phyloP scores from a whole-genome alignment of 495 filamentous ascomycete genomes.

The Trichodelitschia bisporula region DNA sequence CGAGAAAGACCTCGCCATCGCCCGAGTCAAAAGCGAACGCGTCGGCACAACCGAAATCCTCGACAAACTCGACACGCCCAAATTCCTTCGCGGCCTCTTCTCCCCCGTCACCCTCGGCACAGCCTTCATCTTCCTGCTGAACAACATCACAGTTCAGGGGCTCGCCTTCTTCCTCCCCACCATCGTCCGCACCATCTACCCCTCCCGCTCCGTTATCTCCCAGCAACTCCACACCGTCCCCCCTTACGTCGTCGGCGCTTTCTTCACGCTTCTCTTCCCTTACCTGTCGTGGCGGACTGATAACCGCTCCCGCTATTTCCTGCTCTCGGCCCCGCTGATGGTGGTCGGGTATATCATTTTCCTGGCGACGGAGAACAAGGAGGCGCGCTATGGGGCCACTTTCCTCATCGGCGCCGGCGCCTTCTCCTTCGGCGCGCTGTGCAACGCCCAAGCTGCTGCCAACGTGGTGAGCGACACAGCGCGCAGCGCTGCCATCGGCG shows the following conservation, averaged over 20 bases:
- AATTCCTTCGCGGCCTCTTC: conserved; percentile 24
- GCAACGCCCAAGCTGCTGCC: conserved; percentile 38
- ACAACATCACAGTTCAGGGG: conserved; percentile 30
- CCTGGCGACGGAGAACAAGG: conserved; percentile 25
- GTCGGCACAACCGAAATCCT: conserved; percentile 37
- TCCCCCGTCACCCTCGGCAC: conserved; percentile 23
- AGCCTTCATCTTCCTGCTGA: conserved; percentile 24
- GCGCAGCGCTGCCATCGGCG: conserved; percentile 36
- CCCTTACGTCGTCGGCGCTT: conserved; percentile 42
- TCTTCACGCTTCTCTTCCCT: conserved; percentile 38
- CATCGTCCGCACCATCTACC: conserved; percentile 40
- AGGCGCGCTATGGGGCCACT: conserved; percentile 41
- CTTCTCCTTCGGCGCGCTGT: conserved; percentile 31
- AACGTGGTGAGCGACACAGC: conserved; percentile 51
- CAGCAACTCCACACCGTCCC: conserved; percentile 51
- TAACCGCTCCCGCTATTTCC: conserved; percentile 22
- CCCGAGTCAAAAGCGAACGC: conserved; percentile 32
- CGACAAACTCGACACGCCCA: conserved; percentile 21
- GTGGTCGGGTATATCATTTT: conserved; percentile 54
- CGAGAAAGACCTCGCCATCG: conserved; percentile 14
- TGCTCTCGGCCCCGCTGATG: conserved; percentile 24
- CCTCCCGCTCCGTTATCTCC: conserved; percentile 24
- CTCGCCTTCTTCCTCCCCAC: conserved; percentile 50
- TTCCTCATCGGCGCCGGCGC: conserved; percentile 40
- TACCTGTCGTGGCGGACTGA: conserved; percentile 34